Base-by-base conservation (phyloP, 2,329 filamentous ascomycete species). In the Aspergillus fumigatus region DNA sequence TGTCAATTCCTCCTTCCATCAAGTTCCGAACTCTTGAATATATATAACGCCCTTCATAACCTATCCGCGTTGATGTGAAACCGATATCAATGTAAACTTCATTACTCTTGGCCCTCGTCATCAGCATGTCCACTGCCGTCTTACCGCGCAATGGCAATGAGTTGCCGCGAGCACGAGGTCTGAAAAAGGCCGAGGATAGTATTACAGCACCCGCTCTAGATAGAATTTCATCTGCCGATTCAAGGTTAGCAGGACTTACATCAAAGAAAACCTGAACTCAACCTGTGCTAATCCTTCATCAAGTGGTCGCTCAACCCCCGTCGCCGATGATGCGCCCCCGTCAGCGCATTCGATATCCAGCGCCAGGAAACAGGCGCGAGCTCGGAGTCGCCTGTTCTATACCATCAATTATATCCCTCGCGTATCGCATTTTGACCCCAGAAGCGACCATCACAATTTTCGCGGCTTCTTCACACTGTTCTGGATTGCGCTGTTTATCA, bases 391-490 rank as follows among this genome's bases (percentile, higher is more conserved):
- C 64, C 81, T 97, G 64, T 99, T 97, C 72, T 93, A 95, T 23
- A 94, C 90, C 23, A 92, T 96, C 70, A 90, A 96, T 68, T 99
- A 93, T 77, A 84, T 90, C 43, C 88, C 89, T 58, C 88, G 94
- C 56, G 88, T 97, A 23, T 97, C 93, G 19, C 93, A 99, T 76
- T 96, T 99, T 71, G 94, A 99, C 70, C 92, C 92, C 0, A 83
- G 85, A 51, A 96, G 90, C 74, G 92, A 96, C 68, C 92, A 97
- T 73, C 87, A 87, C 68, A 92, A 99, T 75, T 99, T 99, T 73
- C 86, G 91, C 66, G 94, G 94, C 70, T 99, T 99, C 82, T 99
- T 97, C 77, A 90, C 94, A 53, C 84, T 99, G 40, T 99, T 99
- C 77, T 99, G 94, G 94, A 93, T 99, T 62, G 91, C 91, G 9